A percentile compares a stretch with the other conserved stretches of the same genome.
phyloP scores from a whole-genome alignment of 2,329 filamentous ascomycete species.

The Aspergillus versicolor region DNA sequence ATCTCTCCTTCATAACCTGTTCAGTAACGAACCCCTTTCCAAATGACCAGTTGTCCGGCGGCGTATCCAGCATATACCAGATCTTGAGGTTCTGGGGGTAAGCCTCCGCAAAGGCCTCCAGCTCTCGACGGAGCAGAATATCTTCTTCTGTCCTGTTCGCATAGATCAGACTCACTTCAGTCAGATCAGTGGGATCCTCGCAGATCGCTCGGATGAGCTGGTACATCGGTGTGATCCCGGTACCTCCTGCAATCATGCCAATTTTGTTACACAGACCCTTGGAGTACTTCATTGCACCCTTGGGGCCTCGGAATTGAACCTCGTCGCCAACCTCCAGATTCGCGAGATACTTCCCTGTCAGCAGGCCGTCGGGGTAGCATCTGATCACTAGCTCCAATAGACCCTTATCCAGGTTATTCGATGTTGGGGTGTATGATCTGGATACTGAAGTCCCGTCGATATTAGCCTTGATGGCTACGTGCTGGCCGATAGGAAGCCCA shows the following conservation, averaged over 20 bases:
- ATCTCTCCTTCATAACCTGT: conserved; percentile 49
- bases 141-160: conserved; percentile 60
- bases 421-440: conserved; percentile 54
- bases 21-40: conserved; percentile 54
- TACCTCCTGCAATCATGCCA: conserved; percentile 42
- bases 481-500: conserved; percentile 58
- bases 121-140: conserved; percentile 57
- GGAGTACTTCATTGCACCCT: conserved; percentile 35
- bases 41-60: conserved; percentile 49
- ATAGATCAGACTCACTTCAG: conserved; percentile 58
- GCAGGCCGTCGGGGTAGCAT: conserved; percentile 35
- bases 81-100: conserved; percentile 57
- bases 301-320: conserved; percentile 38
- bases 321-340: conserved; percentile 32
- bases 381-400: conserved; percentile 37
- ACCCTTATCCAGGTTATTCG: conserved; percentile 35
- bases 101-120: conserved; percentile 53
- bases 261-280: conserved; percentile 31
- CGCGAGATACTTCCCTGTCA: conserved; percentile 33
- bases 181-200: conserved; percentile 58
- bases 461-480: conserved; percentile 53
- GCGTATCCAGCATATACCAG: conserved; percentile 55
- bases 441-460: conserved; percentile 49
- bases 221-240: conserved; percentile 34
- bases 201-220: conserved; percentile 65